Conservation (phyloP, 306 rosid genomes). For the Medicago arabica region DNA sequence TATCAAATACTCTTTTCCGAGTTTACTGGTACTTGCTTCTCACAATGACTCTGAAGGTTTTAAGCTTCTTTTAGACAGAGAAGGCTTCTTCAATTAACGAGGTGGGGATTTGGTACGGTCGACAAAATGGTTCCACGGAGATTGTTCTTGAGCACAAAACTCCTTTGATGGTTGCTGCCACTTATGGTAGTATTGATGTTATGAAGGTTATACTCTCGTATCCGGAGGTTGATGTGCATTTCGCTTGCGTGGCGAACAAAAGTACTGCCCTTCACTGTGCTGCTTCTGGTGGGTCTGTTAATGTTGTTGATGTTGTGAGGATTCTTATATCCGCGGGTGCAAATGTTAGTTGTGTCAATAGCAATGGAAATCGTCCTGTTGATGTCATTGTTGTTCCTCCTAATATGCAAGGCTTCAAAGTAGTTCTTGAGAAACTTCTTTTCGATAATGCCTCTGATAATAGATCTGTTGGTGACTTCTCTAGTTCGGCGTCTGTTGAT, state of each 20-base stretch:
- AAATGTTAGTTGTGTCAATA: constrained; percentile 54
- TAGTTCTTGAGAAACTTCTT: constrained; percentile 62
- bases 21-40: constrained; percentile 76
- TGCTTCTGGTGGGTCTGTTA: constrained; percentile 76
- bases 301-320: constrained; percentile 60
- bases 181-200: constrained; percentile 74
- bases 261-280: constrained; percentile 95
- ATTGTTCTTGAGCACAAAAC: constrained; percentile 70
- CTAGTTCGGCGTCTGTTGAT: constrained; percentile 50
- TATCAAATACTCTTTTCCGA: constrained; percentile 67
- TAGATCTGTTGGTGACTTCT: constrained; percentile 49
- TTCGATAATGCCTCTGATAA: constrained; percentile 44
- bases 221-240: constrained; percentile 63
- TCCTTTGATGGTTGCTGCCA: constrained; percentile 90
- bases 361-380: constrained; percentile 66
- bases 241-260: constrained; percentile 64
- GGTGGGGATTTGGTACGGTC: constrained; percentile 72
- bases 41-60: constrained; percentile 73
- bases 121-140: constrained; percentile 66
- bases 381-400: constrained; percentile 76
- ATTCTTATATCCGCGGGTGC: constrained; percentile 80
- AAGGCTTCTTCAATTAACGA: constrained; percentile 55
- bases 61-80: constrained; percentile 52
- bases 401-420: constrained; percentile 49
- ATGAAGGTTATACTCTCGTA: constrained; percentile 61